Conservation (phyloP, 2,329 filamentous ascomycete genomes). For the Monascus ruber region DNA sequence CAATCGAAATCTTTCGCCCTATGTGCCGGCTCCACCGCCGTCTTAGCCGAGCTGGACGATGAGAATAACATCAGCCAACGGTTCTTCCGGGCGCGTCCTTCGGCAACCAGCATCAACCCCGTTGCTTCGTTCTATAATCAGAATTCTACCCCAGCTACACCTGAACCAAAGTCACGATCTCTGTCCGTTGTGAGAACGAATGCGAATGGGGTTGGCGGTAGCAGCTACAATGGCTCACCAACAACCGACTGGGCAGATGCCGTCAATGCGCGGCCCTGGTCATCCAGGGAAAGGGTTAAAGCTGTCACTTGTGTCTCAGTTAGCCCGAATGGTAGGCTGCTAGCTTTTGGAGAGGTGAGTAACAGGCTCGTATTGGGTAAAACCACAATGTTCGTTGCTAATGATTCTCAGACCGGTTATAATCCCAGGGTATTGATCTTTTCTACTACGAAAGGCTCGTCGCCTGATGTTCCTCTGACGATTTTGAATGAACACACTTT, state of each 20-base stretch:
- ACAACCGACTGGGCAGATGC: conserved; percentile 47
- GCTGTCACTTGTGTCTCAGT: conserved; percentile 83
- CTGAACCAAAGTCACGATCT: conserved; percentile 48
- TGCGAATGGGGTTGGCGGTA: conserved; percentile 19
- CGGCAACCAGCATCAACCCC: conserved; percentile 54
- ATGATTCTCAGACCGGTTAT: conserved; percentile 60
- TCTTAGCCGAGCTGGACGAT: conserved; percentile 69
- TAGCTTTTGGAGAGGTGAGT: conserved; percentile 75
- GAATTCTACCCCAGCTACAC: conserved; percentile 46
- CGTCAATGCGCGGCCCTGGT: conserved; percentile 59
- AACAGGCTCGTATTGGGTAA: not conserved
- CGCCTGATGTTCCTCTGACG: conserved; percentile 70
- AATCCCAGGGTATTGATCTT: conserved; percentile 85
- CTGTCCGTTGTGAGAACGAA: conserved; percentile 42
- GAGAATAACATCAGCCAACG: conserved; percentile 57
- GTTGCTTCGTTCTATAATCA: conserved; percentile 42
- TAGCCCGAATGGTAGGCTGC: conserved; percentile 72
- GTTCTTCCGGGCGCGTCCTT: conserved; percentile 79
- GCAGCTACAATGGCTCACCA: conserved; percentile 35
- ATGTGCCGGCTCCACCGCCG: conserved; percentile 85
- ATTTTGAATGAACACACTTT: conserved; percentile 82
- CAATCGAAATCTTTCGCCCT: conserved; percentile 67
- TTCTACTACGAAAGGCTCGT: conserved; percentile 61
- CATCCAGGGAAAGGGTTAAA: conserved; percentile 84
- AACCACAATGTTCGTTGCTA: conserved; percentile 10